Base-by-base conservation (phyloP, 805 yeast genomes). In the Spathaspora sp. region DNA sequence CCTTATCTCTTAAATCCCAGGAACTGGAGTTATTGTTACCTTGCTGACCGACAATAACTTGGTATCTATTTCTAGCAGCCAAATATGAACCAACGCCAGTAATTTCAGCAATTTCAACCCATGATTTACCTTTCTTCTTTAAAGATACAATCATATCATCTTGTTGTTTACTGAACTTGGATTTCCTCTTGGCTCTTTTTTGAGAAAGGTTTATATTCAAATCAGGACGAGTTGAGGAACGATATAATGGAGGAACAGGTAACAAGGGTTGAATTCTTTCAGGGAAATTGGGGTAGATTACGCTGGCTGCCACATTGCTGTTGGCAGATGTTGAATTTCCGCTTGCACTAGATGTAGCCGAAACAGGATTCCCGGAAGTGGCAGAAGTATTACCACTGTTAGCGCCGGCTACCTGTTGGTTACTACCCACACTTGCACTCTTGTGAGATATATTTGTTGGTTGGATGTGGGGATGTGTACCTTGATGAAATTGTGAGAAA, bases 41-140 rank as follows among this genome's bases (percentile, higher is more conserved):
- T 60, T 87, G 93, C 62, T 87, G 93, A 4, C 94, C 94, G 56
- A 87, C 86, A 46, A 87, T 75, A 3, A 87, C 93, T 65, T 87
- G 93, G 59, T 87, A 87, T 52, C 93, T 69, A 62, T 87, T 87
- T 52, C 93, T 69, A 0, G 92, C 93, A 0, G 93, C 89, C 40
- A 87, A 68, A 53, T 81, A 83, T 42, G 84, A 79, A 8, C 84
- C 87, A 28, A 86, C 86, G 3, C 79, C 76, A 1, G 89, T 79
- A 2, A 73, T 68, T 49, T 82, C 81, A 0, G 92, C 90, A 45
- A 87, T 87, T 54, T 86, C 89, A 5, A 79, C 82, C 93, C 94
- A 87, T 1, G 82, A 69, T 55, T 79, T 80, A 29, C 92, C 90
- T 46, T 77, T 75, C 50, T 72, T 75, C 63, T 87, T 87, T 63